A percentile compares a stretch with the other conserved stretches of the same genome.
These are phyloP conservation scores for Aspergillus sp. DNA, from an alignment of 2,329 filamentous ascomycete species.

Conservation along the genomic window DNA sequence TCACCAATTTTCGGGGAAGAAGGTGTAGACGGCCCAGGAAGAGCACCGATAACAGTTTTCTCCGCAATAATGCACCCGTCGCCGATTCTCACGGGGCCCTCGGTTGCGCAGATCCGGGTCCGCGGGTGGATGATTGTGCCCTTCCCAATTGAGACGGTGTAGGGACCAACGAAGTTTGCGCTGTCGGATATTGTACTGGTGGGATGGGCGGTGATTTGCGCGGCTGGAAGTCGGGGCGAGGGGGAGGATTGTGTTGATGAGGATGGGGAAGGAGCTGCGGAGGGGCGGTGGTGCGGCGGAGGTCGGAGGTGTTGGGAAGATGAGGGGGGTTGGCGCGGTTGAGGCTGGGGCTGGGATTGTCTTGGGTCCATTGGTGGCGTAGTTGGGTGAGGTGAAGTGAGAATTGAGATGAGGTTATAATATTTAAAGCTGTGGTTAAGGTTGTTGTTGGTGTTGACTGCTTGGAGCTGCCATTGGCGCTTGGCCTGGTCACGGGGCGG, in stretches of 20 bases:
- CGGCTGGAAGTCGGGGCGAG: constrained; percentile 25
- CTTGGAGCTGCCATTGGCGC: too few species aligned
- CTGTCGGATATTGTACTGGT: constrained; percentile 41
- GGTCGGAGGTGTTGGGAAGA: constrained; percentile 20
- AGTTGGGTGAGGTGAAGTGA: neutral
- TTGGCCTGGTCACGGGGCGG: too few species aligned
- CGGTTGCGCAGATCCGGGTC: constrained; percentile 71
- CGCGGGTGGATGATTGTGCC: constrained; percentile 86
- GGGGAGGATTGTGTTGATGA: constrained; percentile 24
- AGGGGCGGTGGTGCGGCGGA: constrained; percentile 26
- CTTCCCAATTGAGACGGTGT: constrained; percentile 75
- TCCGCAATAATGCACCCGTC: constrained; percentile 82
- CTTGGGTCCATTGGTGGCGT: constrained; percentile 1
- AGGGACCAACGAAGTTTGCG: constrained; percentile 57
- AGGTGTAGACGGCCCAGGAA: constrained; percentile 49
- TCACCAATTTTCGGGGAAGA: neutral
- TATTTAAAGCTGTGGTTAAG: neutral
- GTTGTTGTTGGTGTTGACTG: neutral
- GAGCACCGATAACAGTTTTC: constrained; percentile 48
- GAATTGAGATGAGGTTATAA: neutral
- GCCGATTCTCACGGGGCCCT: constrained; percentile 77
- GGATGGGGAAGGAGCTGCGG: neutral
- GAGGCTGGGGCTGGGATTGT: neutral
- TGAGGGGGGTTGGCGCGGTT: neutral
- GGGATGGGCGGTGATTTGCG: constrained; percentile 38